Evolutionary conservation across 2,329 filamentous ascomycete genomes (phyloP), one percentile per base, ranked within the genome.

Genomic region (Aaosphaeria pasadenensis): DNA sequence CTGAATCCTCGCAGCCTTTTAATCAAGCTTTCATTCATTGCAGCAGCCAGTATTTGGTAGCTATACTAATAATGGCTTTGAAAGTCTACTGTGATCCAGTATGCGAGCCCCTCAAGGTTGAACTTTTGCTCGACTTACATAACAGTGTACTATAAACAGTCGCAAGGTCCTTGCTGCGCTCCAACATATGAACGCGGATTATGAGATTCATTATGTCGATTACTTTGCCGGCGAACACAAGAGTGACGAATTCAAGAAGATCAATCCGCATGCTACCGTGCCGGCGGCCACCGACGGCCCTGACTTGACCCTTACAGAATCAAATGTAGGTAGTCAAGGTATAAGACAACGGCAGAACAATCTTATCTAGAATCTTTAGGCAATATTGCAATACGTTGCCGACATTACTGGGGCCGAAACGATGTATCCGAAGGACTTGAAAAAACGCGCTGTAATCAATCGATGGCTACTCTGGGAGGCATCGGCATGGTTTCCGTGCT

Each of bases 381-480:
- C 72, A 17, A 74, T 75, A 46, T 51, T 74, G 38, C 62, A 65
- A 50, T 74, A 74, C 50, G 70, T 66, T 35, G 71, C 71, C 13
- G 72, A 75, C 38, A 48, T 59, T 28, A 51, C 49, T 38, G 59
- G 57, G 4, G 58, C 52, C 32, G 57, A 60, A 11, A 49, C 60
- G 4, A 61, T 67, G 35, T 75, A 74, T 47, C 71, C 72, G 1
- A 69, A 66, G 42, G 71, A 74, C 47, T 53, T 67, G 30, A 71
- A 72, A 52, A 44, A 63, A 43, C 69, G 72, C 24, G 70, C 70
- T 7, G 56, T 68, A 13, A 58, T 72, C 49, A 73, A 74, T 47
- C 54, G 65, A 6, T 75, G 71, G 71, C 57, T 75, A 9, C 63
- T 74, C 3, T 75, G 72, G 72, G 72, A 75, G 46, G 61, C 70